Evolutionary conservation across 331 rosid species (phyloP).

Genomic region (Malus hybrid): DNA sequence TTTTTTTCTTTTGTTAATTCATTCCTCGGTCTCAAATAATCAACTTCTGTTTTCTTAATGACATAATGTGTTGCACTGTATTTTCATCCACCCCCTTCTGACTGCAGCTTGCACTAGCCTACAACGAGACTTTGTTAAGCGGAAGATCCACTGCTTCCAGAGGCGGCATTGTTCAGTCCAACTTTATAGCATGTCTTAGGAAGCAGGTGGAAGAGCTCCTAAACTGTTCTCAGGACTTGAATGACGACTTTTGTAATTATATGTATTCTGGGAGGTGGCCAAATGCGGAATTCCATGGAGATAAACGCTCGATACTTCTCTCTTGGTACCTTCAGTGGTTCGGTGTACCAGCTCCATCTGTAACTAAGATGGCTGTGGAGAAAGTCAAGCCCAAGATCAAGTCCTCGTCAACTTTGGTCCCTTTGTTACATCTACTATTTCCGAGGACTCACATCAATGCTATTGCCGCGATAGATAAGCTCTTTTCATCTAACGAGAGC

Average conservation of each 20-base stretch:
- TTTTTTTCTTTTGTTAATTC: no score
- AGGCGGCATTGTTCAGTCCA: slow-evolving; percentile 74
- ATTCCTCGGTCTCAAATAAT: no score
- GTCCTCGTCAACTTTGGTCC: slow-evolving; percentile 49
- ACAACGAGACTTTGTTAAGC: slow-evolving; percentile 70
- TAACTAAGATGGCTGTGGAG: slow-evolving; percentile 34
- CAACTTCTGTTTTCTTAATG: no score
- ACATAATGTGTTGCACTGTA: no score
- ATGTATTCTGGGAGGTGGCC: slow-evolving; percentile 76
- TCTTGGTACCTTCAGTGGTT: slow-evolving; percentile 96
- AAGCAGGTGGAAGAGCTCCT: slow-evolving; percentile 81
- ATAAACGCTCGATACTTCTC: slow-evolving; percentile 52
- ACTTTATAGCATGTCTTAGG: slow-evolving; percentile 67
- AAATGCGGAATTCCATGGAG: slow-evolving; percentile 33
- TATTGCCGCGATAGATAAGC: slow-evolving; percentile 51
- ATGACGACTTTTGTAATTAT: slow-evolving; percentile 53
- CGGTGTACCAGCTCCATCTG: slow-evolving; percentile 61
- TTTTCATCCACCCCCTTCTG: slow-evolving; percentile 1
- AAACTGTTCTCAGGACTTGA: slow-evolving; percentile 47
- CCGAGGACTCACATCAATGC: slow-evolving; percentile 60
- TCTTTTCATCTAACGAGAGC: slow-evolving; percentile 22
- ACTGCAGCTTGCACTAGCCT: slow-evolving; percentile 46
- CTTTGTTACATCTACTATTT: slow-evolving; percentile 60
- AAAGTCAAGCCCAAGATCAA: slow-evolving; percentile 50
- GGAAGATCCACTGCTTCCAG: slow-evolving; percentile 56